These are phyloP conservation scores for Pleurotus platypus DNA, from an alignment of 768 basidiomycete genomes.

Conservation along the genomic window DNA sequence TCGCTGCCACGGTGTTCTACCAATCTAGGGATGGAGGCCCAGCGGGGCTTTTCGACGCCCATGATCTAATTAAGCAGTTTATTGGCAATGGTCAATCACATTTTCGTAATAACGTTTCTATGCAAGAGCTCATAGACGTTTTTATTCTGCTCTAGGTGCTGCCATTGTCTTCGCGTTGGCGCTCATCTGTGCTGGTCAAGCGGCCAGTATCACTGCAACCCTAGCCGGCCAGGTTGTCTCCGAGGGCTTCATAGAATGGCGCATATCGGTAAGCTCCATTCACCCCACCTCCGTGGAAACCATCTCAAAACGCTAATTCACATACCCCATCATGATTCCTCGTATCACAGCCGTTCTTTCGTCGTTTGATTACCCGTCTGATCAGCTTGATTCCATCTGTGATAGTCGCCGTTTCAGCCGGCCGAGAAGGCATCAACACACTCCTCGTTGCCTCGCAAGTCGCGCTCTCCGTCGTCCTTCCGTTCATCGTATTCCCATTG, in stretches of 20 bases:
- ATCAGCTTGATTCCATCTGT: conserved; percentile 71
- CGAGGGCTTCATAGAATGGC: conserved; percentile 79
- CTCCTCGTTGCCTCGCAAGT: conserved; percentile 80
- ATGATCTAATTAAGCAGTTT: conserved; percentile 49
- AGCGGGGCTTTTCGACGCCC: conserved; percentile 72
- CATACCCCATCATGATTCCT: too few relatives aligned
- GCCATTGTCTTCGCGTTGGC: conserved; percentile 74
- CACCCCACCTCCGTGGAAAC: neutral
- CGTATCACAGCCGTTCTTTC: conserved; percentile 42
- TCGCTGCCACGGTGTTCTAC: conserved; percentile 72
- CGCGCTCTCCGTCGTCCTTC: conserved; percentile 66
- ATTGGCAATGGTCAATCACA: conserved; percentile 51
- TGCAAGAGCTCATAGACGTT: neutral
- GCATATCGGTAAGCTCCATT: conserved; percentile 41
- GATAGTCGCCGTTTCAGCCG: conserved; percentile 64
- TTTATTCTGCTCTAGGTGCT: conserved; percentile 38
- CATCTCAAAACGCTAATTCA: neutral
- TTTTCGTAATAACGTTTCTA: too few relatives aligned
- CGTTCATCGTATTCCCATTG: conserved; percentile 71
- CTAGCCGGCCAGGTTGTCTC: conserved; percentile 77
- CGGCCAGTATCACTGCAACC: conserved; percentile 74
- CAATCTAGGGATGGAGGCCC: conserved; percentile 31
- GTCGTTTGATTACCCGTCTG: conserved; percentile 67
- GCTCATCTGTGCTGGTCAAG: conserved; percentile 71
- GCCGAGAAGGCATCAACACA: conserved; percentile 57